A percentile compares a stretch with the other conserved stretches of the same genome.
These are phyloP conservation scores for Tetrahymena thermophila DNA, from an alignment of 73 alveolate species.

Conservation along the genomic window DNA sequence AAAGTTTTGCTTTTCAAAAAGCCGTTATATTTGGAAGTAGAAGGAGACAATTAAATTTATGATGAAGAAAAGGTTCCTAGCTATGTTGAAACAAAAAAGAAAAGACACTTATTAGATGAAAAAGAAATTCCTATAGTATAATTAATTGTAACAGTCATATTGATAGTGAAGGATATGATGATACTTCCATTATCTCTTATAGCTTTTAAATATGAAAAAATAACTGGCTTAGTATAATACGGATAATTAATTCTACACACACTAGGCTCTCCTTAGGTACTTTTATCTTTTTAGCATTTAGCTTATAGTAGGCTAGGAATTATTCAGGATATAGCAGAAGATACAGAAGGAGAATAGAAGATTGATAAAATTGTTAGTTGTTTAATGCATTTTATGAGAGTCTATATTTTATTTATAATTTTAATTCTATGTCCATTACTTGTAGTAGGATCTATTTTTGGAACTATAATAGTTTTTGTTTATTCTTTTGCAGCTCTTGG, in stretches of 20 bases:
- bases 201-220: neutral
- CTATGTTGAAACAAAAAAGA: neutral
- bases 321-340: neutral
- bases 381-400: neutral
- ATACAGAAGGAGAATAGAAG: neutral
- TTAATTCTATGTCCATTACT: neutral
- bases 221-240: neutral
- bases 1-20: neutral
- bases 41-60: neutral
- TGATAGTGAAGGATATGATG: neutral
- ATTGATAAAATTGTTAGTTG: neutral
- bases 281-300: neutral
- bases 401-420: neutral
- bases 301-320: neutral
- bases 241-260: neutral
- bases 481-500: neutral
- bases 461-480: neutral
- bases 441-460: neutral
- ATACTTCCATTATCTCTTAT: neutral
- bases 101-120: neutral
- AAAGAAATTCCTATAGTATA: neutral
- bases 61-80: neutral
- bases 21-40: neutral
- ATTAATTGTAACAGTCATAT: neutral
- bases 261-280: neutral